Percentiles rank a stretch among this genome's conserved stretches.
phyloP scores from a whole-genome alignment of 352 stramenopile species.

The Phytophthora cactorum region DNA sequence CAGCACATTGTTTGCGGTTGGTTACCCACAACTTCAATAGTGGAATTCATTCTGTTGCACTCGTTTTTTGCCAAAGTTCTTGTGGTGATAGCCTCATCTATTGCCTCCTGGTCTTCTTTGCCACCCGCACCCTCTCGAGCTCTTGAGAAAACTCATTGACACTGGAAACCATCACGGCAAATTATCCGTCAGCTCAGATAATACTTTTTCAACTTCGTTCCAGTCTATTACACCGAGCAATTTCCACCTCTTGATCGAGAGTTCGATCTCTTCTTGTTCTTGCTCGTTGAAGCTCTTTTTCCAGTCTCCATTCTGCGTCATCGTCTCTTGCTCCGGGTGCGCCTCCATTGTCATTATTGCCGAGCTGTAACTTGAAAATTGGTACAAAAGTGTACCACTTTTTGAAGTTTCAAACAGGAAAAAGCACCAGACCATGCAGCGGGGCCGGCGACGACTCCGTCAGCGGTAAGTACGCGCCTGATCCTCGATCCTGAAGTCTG shows the following conservation, averaged over 20 bases:
- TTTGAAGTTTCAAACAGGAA: conserved; percentile 32
- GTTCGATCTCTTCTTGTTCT: conserved; percentile 28
- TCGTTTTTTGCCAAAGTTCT: not conserved
- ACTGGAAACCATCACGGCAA: conserved; percentile 9
- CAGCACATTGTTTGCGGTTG: too few species aligned
- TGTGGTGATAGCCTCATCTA: not conserved
- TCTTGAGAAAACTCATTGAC: conserved; percentile 34
- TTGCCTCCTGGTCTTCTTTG: conserved; percentile 23
- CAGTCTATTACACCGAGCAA: not conserved
- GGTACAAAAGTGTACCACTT: conserved; percentile 15
- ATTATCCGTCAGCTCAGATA: not conserved
- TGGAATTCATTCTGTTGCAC: not conserved
- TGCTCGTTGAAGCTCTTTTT: conserved; percentile 25
- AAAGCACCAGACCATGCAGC: conserved; percentile 19
- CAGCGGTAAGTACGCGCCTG: conserved; percentile 28
- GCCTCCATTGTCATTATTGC: conserved; percentile 16
- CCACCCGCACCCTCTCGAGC: conserved; percentile 27
- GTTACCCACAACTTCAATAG: too few species aligned
- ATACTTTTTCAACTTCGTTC: not conserved
- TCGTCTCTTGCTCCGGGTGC: conserved; percentile 4
- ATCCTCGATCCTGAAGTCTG: not conserved
- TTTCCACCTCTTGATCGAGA: conserved; percentile 32
- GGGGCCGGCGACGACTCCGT: conserved; percentile 28
- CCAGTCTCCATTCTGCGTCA: conserved; percentile 8
- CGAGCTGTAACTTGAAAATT: conserved; percentile 3